Base-by-base conservation (phyloP, 805 yeast genomes). In the Scheffersomyces coipomensis region DNA sequence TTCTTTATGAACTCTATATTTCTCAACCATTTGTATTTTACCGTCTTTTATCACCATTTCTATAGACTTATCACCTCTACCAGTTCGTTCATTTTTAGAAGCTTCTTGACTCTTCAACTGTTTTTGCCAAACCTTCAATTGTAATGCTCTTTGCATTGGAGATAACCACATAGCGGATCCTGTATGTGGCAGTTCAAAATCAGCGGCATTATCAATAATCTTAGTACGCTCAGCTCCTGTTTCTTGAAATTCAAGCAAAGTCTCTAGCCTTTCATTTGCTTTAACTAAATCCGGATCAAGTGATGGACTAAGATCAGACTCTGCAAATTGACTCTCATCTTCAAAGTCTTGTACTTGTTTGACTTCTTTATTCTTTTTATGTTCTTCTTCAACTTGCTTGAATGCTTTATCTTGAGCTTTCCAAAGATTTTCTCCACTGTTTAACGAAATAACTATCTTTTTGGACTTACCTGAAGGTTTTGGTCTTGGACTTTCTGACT, bases 201-300 rank as follows among this genome's bases (percentile, higher is more conserved):
- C 99, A 4, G 95, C 79, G 0, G 95, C 97, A 55, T 88, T 83
- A 57, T 93, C 99, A 29, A 95, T 90, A 46, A 93, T 88, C 49
- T 79, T 80, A 0, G 99, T 93, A 57, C 99, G 73, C 58, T 88
- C 95, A 1, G 90, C 87, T 5, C 95, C 86, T 13, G 90, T 81
- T 2, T 78, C 87, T 58, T 93, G 99, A 59, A 82, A 93, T 45
- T 80, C 76, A 32, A 93, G 66, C 34, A 93, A 64, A 23, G 79
- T 83, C 23, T 87, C 86, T 35, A 93, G 65, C 36, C 90, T 68
- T 33, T 78, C 78, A 49, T 86, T 84, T 0, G 99, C 99, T 40
- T 71, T 71, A 3, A 68, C 47, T 26, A 87, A 62, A 30, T 83
- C 90, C 0, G 78, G 73, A 47, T 81, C 82, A n/a, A 66, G 60